Evolutionary conservation across 139 green algal genomes (phyloP).

Genomic region (Coccomyxa sp.): DNA sequence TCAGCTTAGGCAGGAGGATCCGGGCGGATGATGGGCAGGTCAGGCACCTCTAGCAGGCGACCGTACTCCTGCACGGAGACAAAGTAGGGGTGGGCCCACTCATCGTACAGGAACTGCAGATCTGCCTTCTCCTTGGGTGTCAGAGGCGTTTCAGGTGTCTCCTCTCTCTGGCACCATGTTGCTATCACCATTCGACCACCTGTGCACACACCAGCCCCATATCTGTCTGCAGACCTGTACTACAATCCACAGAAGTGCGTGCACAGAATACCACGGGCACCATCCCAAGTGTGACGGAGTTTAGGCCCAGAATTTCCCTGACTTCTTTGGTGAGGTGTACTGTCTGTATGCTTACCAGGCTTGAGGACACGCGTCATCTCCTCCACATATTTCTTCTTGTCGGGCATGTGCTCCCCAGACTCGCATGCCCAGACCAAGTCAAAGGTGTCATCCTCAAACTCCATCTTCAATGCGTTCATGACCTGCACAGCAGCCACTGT

Average conservation of each 20-base stretch:
- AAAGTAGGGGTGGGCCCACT: slow-evolving; percentile 96
- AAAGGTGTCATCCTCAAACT: slow-evolving; percentile 81
- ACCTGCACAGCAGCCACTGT: slow-evolving; percentile 47
- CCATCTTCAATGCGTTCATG: slow-evolving; percentile 92
- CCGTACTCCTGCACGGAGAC: slow-evolving; percentile 89
- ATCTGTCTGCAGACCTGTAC: neutral
- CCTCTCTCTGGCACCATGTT: slow-evolving; percentile 92
- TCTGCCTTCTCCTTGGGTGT: slow-evolving; percentile 65
- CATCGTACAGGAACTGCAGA: slow-evolving; percentile 92
- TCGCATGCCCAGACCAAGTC: slow-evolving; percentile 98
- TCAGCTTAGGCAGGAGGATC: no score
- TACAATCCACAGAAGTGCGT: neutral
- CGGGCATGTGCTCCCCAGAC: slow-evolving; percentile 97
- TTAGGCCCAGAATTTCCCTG: no score
- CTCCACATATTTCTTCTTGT: slow-evolving; percentile 93
- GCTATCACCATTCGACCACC: slow-evolving; percentile 80
- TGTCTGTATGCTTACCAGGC: slow-evolving; percentile 29
- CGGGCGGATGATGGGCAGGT: neutral
- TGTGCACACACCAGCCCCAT: neutral
- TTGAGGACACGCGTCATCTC: slow-evolving; percentile 90
- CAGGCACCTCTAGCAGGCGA: slow-evolving; percentile 66
- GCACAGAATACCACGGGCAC: no score
- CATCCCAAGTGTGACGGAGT: no score
- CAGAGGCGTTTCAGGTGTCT: slow-evolving; percentile 48
- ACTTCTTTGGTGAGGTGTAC: no score